Base-by-base conservation (phyloP, 208 protist genomes). In the Wallacemonas sp. region DNA sequence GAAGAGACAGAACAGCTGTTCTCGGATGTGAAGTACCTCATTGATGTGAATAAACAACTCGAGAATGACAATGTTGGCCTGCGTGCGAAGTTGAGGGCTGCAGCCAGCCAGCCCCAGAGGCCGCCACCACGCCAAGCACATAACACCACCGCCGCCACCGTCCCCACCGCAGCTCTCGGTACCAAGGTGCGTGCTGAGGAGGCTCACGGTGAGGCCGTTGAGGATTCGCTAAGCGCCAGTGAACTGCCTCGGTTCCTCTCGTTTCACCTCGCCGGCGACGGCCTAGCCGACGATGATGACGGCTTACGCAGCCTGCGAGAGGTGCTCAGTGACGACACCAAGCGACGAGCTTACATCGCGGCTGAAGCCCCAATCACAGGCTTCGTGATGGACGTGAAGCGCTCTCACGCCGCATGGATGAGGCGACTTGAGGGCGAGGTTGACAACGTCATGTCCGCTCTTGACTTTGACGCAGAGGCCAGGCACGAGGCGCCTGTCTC, bases 1-100 rank as follows among this genome's bases (percentile, higher is more conserved):
- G 59, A 72, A 27, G 46, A 44, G 32, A 64, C 75, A 19, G 59
- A 68, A 17, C 32, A 62, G 34, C 50, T 81, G 5, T 76, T 30
- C 46, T 52, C 53, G 27, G 88, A 94, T 57, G 68, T 94, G 34
- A 65, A 66, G 2, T 70, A 81, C 29, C 72, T 91, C 10, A 83
- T 94, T 17, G 68, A 87, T 54, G 83, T 81, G 15, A 94, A 92
- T 73, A 89, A 86, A 64, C 57, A 58, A 24, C 73, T 94, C 13
- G 85, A 94, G 52, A 59, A 76, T 27, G 85, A 92, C 38, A 91
- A 91, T 44, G 33, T 38, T 13, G 53, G 63, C 21, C 60, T 93
- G 22, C 80, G 81, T 24, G 58, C 41, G 3, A 68, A 52, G 10
- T 63, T 89, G 39, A 66, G 81, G 29, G 76, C 63, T 4, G 63